Base-by-base conservation (phyloP, 352 stramenopile genomes). In the Phytophthora tentaculata region DNA sequence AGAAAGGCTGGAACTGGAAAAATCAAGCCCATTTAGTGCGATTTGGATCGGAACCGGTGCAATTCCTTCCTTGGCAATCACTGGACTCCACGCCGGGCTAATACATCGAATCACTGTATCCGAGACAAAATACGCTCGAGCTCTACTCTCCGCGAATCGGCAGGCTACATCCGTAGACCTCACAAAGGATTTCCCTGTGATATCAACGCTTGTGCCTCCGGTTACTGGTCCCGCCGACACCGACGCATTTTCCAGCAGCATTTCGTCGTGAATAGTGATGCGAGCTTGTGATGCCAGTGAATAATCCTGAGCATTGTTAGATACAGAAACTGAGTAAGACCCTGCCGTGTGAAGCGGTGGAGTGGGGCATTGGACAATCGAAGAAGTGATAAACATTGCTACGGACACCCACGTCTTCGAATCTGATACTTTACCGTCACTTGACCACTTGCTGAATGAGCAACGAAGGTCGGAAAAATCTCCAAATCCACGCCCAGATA, bases 241-340 rank as follows among this genome's bases (percentile, higher is more conserved):
- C 2, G 72, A 80, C 10, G 59, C 32, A 24, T 13, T 45, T 2
- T 55, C 28, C 23, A 79, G 43, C 8, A 61, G 8, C 24, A 75
- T 26, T 2, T 79, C 45, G 0, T 54, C 52, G 32, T 79, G 66
- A 14, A 72, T 23, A 12, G n/a, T 52, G 48, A 75, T 45, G 1
- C 37, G 8, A 5, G 52, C 41, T 54, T 23, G 2, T n/a, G 28
- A 32, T 24, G 4, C 1, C 1, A 17, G 14, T 0, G 72, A 79
- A 51, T 67, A 69, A 29, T 83, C 58, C 48, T 79, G 57, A 13
- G 29, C 69, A 44, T 80, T 83, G 44, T 77, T 81, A 2, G 76
- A 79, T 20, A 80, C 51, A 28, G 45, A 45, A n/a, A 83, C 45
- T 5, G 41, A 43, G 41, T 75, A 79, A 10, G 26, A 19, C 9